A percentile compares a stretch with the other conserved stretches of the same genome.
Conservation (phyloP, 805 yeast species). For the Saturnispora mendoncae region DNA sequence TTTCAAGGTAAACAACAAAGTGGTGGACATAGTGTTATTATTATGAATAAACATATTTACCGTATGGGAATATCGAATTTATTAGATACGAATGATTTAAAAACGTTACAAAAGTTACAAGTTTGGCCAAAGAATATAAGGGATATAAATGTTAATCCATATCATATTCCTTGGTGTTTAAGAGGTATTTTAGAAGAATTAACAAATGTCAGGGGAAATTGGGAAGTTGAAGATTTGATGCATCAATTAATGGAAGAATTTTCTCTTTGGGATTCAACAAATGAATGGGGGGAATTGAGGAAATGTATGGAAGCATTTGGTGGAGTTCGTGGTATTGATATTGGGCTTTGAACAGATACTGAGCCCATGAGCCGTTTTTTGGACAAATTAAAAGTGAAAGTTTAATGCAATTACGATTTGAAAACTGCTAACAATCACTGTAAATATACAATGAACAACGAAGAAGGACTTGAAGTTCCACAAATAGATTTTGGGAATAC, state of each 20-base stretch:
- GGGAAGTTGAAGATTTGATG: constrained; percentile 44
- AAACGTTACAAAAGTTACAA: constrained; percentile 31
- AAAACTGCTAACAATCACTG: too few relatives aligned
- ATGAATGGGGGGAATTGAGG: constrained; percentile 45
- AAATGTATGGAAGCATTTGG: constrained; percentile 34
- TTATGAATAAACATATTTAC: constrained; percentile 54
- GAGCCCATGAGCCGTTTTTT: too few relatives aligned
- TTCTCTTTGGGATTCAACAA: constrained; percentile 63
- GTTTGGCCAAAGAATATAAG: constrained; percentile 26
- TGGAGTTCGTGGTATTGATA: constrained; percentile 6
- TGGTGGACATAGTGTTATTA: constrained; percentile 76
- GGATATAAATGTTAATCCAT: constrained; percentile 67
- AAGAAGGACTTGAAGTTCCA: too few relatives aligned
- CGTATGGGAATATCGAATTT: constrained; percentile 63
- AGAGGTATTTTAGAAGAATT: constrained; percentile 71
- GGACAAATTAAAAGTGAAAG: too few relatives aligned
- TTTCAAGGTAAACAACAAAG: constrained; percentile 64
- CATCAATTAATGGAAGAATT: constrained; percentile 45
- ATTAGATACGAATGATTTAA: constrained; percentile 61
- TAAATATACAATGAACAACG: too few relatives aligned
- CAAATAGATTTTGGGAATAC: too few relatives aligned
- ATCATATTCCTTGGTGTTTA: constrained; percentile 86
- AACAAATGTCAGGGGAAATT: constrained; percentile 33
- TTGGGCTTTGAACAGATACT: constrained; percentile 8
- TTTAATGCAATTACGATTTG: too few relatives aligned